Evolutionary conservation across 345 rosid species (phyloP).

Genomic region (Hypericum androsaemum): DNA sequence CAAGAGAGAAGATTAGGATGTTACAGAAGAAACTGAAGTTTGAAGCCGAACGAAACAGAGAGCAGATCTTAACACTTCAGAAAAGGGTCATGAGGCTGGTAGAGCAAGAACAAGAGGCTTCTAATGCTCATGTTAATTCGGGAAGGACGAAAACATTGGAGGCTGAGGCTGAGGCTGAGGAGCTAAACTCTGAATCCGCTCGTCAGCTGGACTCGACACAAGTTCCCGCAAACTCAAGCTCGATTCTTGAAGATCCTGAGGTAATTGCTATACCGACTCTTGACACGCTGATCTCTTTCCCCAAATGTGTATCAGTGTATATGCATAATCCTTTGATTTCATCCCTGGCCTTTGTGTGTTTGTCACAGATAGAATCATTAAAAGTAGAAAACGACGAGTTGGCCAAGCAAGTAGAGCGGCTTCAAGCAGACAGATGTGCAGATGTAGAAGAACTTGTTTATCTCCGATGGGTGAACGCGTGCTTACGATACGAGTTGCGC

Average conservation of each 20-base stretch:
- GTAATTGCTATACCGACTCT: constrained; percentile 19
- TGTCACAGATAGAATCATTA: constrained; percentile 37
- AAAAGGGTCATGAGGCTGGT: constrained; percentile 52
- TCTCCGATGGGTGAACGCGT: constrained; percentile 92
- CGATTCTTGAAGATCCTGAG: constrained; percentile 52
- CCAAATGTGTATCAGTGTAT: neutral
- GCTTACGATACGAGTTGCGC: constrained; percentile 73
- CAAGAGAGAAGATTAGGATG: constrained; percentile 43
- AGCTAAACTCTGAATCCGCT: constrained; percentile 45
- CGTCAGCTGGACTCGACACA: constrained; percentile 49
- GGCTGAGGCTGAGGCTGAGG: too few species aligned
- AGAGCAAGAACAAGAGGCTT: constrained; percentile 41
- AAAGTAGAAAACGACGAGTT: constrained; percentile 40
- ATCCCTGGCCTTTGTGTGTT: neutral
- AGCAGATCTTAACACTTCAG: constrained; percentile 53
- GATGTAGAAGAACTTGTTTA: constrained; percentile 76
- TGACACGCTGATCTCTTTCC: neutral
- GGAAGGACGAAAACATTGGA: too few species aligned
- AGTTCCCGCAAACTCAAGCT: constrained; percentile 41
- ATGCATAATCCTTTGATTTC: neutral
- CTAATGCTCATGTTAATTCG: neutral
- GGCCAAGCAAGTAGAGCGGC: constrained; percentile 49
- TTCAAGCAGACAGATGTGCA: constrained; percentile 53
- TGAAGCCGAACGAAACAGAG: constrained; percentile 61
- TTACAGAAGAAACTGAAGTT: constrained; percentile 57